Evolutionary conservation across 768 basidiomycete genomes (phyloP).

Genomic region (Leucosporidium scottii): DNA sequence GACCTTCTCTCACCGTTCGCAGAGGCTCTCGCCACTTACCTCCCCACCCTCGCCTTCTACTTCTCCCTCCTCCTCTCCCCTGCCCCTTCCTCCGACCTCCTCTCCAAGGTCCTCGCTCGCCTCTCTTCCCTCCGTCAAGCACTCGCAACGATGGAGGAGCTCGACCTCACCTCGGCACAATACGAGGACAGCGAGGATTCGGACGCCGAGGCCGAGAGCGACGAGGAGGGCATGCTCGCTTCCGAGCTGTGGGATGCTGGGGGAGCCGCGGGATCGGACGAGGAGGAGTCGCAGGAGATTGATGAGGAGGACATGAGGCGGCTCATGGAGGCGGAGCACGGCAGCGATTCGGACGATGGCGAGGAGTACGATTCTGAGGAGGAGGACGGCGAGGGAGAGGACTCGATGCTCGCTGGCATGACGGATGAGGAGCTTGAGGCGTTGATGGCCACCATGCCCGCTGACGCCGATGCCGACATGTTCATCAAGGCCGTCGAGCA

Average conservation of each 20-base stretch:
- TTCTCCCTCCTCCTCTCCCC: slow-evolving; percentile 69
- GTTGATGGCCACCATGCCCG: not conserved
- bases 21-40: slow-evolving; percentile 87
- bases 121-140: slow-evolving; percentile 62
- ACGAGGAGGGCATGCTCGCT: slow-evolving; percentile 31
- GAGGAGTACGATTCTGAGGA: slow-evolving; percentile 50
- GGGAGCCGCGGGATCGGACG: slow-evolving; percentile 45
- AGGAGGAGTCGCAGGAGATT: slow-evolving; percentile 25
- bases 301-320: slow-evolving; percentile 13
- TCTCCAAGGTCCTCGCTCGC: slow-evolving; percentile 55
- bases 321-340: slow-evolving; percentile 1
- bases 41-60: slow-evolving; percentile 85
- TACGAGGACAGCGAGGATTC: slow-evolving; percentile 40
- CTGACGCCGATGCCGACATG: not conserved
- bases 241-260: slow-evolving; percentile 33
- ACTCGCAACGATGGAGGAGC: slow-evolving; percentile 69
- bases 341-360: slow-evolving; percentile 37
- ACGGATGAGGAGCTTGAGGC: slow-evolving; percentile 51
- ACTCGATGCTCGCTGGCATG: slow-evolving; percentile 40
- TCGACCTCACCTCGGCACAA: slow-evolving; percentile 58
- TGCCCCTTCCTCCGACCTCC: slow-evolving; percentile 48
- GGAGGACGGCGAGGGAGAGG: slow-evolving; percentile 41
- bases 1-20: slow-evolving; percentile 1
- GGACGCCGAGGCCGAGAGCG: slow-evolving; percentile 36
- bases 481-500: not conserved